Evolutionary conservation across 2,329 filamentous ascomycete genomes (phyloP).

Genomic region (Fusarium odoratissimum): DNA sequence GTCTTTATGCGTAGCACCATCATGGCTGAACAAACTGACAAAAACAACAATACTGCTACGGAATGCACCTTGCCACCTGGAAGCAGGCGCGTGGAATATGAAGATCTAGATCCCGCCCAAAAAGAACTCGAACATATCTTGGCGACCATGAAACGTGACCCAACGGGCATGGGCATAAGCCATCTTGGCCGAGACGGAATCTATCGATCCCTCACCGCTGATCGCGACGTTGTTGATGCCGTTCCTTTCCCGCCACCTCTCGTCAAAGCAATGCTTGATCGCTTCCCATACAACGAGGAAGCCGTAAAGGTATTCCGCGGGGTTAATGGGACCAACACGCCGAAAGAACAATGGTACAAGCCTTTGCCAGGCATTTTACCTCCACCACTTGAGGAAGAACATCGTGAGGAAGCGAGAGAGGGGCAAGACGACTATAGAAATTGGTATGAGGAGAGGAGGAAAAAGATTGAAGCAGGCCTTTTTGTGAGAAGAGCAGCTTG

Average conservation of each 20-base stretch:
- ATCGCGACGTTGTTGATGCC: constrained; percentile 33
- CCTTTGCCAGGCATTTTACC: neutral
- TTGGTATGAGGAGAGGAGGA: neutral
- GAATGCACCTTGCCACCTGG: neutral
- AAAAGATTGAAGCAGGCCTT: neutral
- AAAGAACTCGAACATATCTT: neutral
- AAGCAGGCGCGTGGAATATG: neutral
- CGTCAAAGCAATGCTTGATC: constrained; percentile 33
- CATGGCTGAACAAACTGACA: neutral
- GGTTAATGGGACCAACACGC: constrained; percentile 48
- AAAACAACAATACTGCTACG: neutral
- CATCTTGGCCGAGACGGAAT: constrained; percentile 31
- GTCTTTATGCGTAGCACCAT: accelerated
- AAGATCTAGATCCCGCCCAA: neutral
- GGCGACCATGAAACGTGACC: neutral
- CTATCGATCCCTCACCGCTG: constrained; percentile 25
- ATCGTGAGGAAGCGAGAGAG: neutral
- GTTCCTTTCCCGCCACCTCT: constrained; percentile 7
- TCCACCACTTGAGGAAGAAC: neutral
- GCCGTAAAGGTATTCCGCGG: constrained; percentile 10
- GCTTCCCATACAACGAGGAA: constrained; percentile 12
- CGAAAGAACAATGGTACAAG: constrained; percentile 6
- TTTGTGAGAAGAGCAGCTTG: neutral
- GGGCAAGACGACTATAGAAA: neutral
- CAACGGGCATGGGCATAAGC: constrained; percentile 6